These are phyloP conservation scores for Knoxdaviesia capensis DNA, from an alignment of 2,329 filamentous ascomycete genomes.

Conservation along the genomic window DNA sequence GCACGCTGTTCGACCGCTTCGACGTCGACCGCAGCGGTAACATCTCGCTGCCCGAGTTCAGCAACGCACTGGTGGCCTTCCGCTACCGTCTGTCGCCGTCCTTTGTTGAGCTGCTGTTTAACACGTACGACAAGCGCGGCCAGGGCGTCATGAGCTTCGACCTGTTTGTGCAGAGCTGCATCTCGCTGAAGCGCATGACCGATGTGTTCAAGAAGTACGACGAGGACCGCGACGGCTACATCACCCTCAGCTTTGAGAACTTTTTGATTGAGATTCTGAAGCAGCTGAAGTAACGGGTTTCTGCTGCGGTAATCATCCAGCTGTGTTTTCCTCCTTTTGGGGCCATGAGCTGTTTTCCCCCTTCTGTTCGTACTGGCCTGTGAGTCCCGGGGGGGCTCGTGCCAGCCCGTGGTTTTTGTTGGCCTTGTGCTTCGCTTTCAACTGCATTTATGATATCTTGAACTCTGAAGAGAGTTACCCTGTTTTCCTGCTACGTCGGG, in stretches of 20 bases:
- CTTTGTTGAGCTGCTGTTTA: slow-evolving; percentile 73
- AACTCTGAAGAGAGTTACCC: too few relatives aligned
- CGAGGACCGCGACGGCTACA: slow-evolving; percentile 85
- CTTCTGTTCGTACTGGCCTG: background rate
- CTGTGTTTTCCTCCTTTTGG: background rate
- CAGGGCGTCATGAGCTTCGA: slow-evolving; percentile 73
- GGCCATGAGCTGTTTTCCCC: background rate
- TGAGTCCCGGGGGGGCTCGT: background rate
- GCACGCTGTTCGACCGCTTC: slow-evolving; percentile 85
- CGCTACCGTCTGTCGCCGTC: slow-evolving; percentile 72
- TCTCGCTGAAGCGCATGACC: slow-evolving; percentile 93
- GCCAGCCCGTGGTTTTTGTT: background rate
- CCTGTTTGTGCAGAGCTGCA: slow-evolving; percentile 92
- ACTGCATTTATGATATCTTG: too few relatives aligned
- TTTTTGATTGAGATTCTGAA: slow-evolving; percentile 51
- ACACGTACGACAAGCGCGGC: slow-evolving; percentile 64
- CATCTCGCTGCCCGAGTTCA: slow-evolving; percentile 74
- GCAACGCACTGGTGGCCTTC: slow-evolving; percentile 77
- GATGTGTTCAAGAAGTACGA: slow-evolving; percentile 99
- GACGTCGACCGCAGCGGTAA: slow-evolving; percentile 73
- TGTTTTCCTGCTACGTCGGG: too few relatives aligned
- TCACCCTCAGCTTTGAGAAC: slow-evolving; percentile 65
- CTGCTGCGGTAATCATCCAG: background rate
- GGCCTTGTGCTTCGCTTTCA: background rate
- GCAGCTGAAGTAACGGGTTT: slow-evolving; percentile 27